phyloP scores from a whole-genome alignment of 495 filamentous ascomycete species.

The Penicillium pulvis region DNA sequence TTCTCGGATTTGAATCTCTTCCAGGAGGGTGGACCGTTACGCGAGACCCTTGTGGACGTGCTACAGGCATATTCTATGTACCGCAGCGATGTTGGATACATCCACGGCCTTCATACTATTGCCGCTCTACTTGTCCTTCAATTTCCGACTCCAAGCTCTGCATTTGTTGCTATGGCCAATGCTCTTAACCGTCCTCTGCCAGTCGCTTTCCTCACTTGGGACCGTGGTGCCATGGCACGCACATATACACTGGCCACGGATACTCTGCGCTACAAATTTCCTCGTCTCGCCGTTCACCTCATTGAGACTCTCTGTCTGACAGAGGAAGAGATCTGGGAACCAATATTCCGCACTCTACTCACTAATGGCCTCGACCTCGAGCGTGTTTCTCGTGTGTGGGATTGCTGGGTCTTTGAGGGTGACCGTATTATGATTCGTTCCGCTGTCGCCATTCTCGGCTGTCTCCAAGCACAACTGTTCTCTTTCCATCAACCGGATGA shows the following conservation, averaged over 20 bases:
- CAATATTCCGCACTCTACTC: conserved; percentile 61
- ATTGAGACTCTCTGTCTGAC: conserved; percentile 47
- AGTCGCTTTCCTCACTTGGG: conserved; percentile 81
- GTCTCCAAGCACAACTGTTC: conserved; percentile 63
- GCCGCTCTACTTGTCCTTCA: conserved; percentile 86
- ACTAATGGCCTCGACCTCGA: conserved; percentile 66
- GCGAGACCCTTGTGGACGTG: conserved; percentile 75
- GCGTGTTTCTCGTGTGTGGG: conserved; percentile 79
- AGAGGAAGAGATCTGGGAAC: conserved; percentile 54
- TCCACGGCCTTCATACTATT: conserved; percentile 82
- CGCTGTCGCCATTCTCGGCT: conserved; percentile 68
- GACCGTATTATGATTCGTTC: conserved; percentile 79
- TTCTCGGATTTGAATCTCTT: conserved; percentile 87
- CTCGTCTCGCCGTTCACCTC: conserved; percentile 70
- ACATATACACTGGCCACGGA: conserved; percentile 72
- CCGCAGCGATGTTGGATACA: conserved; percentile 88
- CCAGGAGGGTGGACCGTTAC: conserved; percentile 73
- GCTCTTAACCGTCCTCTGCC: conserved; percentile 85
- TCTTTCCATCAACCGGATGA: conserved; percentile 52
- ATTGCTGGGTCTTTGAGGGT: conserved; percentile 93
- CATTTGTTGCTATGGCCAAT: conserved; percentile 88
- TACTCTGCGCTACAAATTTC: conserved; percentile 71
- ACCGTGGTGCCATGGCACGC: conserved; percentile 69
- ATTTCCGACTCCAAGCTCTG: conserved; percentile 65
- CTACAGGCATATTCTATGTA: conserved; percentile 92